Evolutionary conservation across 2,329 filamentous ascomycete genomes (phyloP).

Genomic region (Ophiostoma montium): DNA sequence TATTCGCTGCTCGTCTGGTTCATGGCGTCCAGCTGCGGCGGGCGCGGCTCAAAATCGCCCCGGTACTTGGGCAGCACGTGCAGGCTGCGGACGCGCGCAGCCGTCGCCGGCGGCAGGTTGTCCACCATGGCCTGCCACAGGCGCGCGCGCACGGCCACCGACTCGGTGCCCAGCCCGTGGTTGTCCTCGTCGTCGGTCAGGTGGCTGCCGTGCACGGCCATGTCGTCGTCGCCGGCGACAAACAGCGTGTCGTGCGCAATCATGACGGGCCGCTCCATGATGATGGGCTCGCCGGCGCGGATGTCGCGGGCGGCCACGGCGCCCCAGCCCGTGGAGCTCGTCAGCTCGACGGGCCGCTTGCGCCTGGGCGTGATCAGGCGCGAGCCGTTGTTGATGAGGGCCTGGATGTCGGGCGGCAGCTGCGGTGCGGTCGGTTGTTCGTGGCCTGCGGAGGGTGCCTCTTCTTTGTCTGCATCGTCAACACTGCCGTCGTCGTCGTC

Average conservation of each 20-base stretch:
- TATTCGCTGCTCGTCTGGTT: neutral
- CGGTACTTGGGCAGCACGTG: slow-evolving; percentile 4
- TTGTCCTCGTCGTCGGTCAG: slow-evolving; percentile 3
- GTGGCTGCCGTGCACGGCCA: neutral
- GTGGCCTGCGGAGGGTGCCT: too few species aligned
- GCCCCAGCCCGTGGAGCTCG: slow-evolving; percentile 23
- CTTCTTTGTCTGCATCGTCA: neutral
- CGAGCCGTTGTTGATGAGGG: too few species aligned
- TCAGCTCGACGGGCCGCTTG: slow-evolving; percentile 2
- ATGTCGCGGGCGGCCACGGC: slow-evolving; percentile 19
- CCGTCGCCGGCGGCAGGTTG: slow-evolving; percentile 2
- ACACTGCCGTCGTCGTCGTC: neutral
- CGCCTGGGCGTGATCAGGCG: too few species aligned
- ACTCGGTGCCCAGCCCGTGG: slow-evolving; percentile 9
- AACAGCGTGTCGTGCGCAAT: slow-evolving; percentile 11
- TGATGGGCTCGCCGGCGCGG: slow-evolving; percentile 17
- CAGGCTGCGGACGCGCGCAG: neutral
- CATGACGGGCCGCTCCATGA: slow-evolving; percentile 21
- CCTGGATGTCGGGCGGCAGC: neutral
- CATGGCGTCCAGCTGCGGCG: neutral
- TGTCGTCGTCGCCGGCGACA: neutral
- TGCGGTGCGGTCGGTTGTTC: too few species aligned
- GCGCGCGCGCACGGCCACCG: neutral
- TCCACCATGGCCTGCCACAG: slow-evolving; percentile 6
- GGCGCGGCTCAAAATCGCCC: neutral